Evolutionary conservation across 1,284 basidiomycete genomes (phyloP).

Genomic region (Trametes sp.): DNA sequence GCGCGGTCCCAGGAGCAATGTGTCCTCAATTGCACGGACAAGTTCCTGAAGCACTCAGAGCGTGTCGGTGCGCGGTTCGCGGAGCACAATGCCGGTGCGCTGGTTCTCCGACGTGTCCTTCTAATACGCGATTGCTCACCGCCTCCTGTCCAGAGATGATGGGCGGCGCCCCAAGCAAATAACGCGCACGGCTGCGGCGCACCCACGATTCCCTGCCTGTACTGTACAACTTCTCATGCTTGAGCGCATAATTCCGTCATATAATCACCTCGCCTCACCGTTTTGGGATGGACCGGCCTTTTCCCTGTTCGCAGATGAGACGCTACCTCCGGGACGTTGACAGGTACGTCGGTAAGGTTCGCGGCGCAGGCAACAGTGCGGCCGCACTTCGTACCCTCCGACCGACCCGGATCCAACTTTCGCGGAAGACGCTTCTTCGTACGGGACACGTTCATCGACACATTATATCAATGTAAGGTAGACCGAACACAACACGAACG

Average conservation of each 20-base stretch:
- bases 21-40: conserved; percentile 83
- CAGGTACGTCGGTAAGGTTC: background rate
- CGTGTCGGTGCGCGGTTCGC: conserved; percentile 92
- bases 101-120: conserved; percentile 2
- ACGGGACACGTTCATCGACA: background rate
- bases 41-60: conserved; percentile 98
- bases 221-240: conserved; percentile 26
- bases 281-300: background rate
- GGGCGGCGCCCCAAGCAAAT: conserved; percentile 33
- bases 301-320: conserved; percentile 4
- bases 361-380: conserved; percentile 6
- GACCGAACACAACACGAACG: conserved; percentile 1
- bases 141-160: conserved; percentile 41
- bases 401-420: conserved; percentile 12
- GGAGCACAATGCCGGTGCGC: conserved; percentile 87
- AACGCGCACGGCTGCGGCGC: background rate
- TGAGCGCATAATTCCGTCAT: conserved; percentile 22
- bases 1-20: conserved; percentile 65
- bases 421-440: background rate
- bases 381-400: conserved; percentile 8
- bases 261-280: conserved; percentile 15
- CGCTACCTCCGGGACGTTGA: background rate
- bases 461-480: conserved; percentile 16
- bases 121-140: conserved; percentile 2
- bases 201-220: conserved; percentile 15